Base-by-base conservation (phyloP, 2,329 filamentous ascomycete species). In the Alternaria metachromatica region DNA sequence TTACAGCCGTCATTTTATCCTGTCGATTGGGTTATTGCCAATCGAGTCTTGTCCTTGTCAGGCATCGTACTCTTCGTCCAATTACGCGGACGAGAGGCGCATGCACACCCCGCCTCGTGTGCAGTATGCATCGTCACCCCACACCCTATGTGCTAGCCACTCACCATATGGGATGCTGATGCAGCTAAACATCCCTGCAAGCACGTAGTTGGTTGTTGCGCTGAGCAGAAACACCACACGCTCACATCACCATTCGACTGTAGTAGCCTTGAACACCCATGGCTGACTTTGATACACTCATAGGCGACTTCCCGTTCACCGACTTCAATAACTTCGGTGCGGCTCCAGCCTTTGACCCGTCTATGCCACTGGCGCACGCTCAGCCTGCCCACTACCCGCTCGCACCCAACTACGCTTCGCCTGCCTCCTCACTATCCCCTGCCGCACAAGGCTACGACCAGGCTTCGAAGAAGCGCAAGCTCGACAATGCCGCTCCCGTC, bases 401-500 rank as follows among this genome's bases (percentile, higher is more conserved):
- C n/a, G 63, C 76, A 13, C 63, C 65, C n/a, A 71, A 66, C 49
- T 79, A 72, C 63, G 65, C 67, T 6, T 76, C 76, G 3, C 73
- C 77, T 51, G 55, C 69, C 25, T 71, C 71, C 13, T 64, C 68
- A n/a, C 61, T 77, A 43, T 80, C 79, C 15, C 76, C 79, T 21
- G 57, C 72, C 55, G 65, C 71, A 13, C 70, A 65, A 48, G 69
- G 66, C 57, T 78, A 76, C 64, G 73, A 77, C 60, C 67, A 68
- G 21, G 61, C 68, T 43, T 80, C 79, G 66, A 82, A 82, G 72
- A 85, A 84, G 80, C 83, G 83, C 73, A 84, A 83, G 67, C 72
- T 81, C n/a, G 80, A 82, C 18, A 70, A 74, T 55, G 72, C 70
- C 73, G 66, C 75, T 71, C 46, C 75, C 51, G 61, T 65, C 70